Evolutionary conservation across 768 basidiomycete genomes (phyloP), one percentile per base, ranked within the genome.

Genomic region (Austroboletus festivus): DNA sequence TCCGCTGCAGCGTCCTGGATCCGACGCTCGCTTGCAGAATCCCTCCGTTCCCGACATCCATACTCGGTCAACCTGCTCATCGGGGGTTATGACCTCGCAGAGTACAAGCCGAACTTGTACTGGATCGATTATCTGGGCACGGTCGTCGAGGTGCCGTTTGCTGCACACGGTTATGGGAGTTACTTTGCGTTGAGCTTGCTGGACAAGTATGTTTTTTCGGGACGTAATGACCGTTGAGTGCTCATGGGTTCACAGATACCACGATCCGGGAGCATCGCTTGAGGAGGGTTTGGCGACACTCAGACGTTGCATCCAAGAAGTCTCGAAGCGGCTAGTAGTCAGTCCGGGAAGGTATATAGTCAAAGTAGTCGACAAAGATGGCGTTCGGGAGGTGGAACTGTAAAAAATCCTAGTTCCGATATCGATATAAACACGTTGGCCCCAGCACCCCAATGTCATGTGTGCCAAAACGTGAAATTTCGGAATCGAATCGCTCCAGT

Each of bases 71-170:
- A 97, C 65, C 74, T 99, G 3, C 83, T 99, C 5, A 72, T 99
- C 10, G 95, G 89, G 6, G 96, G 96, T 13, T 98, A 84, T 67
- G 96, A 99, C 68, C 80, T 80, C 45, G 81, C 89, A 34, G 78
- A 79, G 7, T 61, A 80, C 54, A 73, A 73, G 15, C 92, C 94
- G 5, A 81, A 82, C 54, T 76, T 95, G 12, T 96, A 94, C 74
- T 98, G 94, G 93, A 76, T 97, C 51, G 96, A 99, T 73, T 93
- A 95, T 68, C 78, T 96, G 26, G 96, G 96, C 21, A 95, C 96
- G 5, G 77, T 89, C 62, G 80, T 85, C 3, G 80, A 84, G 47
- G 87, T 96, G 12, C 93, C 93, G 0, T 99, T 93, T 64, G 93
- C 84, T 15, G 93, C 93, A 1, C 95, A 98, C 62, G 96, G 96